Evolutionary conservation across 2,329 filamentous ascomycete genomes (phyloP).

Genomic region (Madurella mycetomatis): DNA sequence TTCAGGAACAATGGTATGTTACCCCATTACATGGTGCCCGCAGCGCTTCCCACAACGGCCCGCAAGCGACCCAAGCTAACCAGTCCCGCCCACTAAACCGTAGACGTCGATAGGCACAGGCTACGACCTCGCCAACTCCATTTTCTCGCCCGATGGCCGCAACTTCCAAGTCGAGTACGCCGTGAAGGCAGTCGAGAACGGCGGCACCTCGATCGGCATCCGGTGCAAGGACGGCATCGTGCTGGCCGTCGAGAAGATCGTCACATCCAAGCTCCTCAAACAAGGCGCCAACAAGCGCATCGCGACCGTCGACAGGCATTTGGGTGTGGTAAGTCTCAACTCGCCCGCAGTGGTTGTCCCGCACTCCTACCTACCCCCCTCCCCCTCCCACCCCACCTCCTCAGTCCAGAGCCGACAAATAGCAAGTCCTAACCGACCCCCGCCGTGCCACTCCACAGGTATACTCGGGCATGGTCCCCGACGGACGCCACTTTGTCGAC

Average conservation of each 20-base stretch:
- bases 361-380: background rate
- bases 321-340: conserved; percentile 70
- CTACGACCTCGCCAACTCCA: conserved; percentile 98
- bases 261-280: conserved; percentile 93
- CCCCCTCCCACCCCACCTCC: background rate
- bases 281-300: conserved; percentile 95
- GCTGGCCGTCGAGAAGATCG: conserved; percentile 92
- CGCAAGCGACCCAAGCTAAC: conserved; percentile 14
- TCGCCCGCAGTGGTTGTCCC: background rate
- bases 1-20: conserved; percentile 20
- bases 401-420: no score
- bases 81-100: conserved; percentile 16
- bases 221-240: conserved; percentile 96
- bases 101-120: conserved; percentile 99
- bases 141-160: conserved; percentile 97
- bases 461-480: conserved; percentile 88
- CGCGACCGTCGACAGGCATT: conserved; percentile 86
- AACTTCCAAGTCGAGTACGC: conserved; percentile 99
- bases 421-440: background rate
- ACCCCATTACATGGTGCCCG: background rate
- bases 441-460: conserved; percentile 51
- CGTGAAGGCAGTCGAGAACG: conserved; percentile 97
- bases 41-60: background rate
- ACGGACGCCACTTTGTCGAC: conserved; percentile 91
- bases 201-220: conserved; percentile 93